These are phyloP conservation scores for Cytospora schulzeri DNA, from an alignment of 2,329 filamentous ascomycete genomes.

Conservation along the genomic window DNA sequence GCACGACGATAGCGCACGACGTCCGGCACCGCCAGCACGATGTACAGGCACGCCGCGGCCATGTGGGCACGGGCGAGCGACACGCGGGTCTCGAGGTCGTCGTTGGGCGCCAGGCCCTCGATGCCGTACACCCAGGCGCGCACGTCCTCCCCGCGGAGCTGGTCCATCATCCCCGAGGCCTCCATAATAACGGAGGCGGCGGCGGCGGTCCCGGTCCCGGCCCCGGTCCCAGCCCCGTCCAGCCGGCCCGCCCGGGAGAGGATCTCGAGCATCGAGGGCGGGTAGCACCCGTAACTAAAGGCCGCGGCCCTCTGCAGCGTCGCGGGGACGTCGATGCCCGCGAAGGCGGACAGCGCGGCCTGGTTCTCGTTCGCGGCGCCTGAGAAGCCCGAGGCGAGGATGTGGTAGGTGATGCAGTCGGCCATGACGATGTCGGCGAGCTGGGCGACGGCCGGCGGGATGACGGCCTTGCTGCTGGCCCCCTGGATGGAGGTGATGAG, in stretches of 20 bases:
- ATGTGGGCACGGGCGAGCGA: slow-evolving; percentile 47
- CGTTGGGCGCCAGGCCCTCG: slow-evolving; percentile 38
- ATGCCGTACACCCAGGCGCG: slow-evolving; percentile 44
- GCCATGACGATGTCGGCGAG: slow-evolving; percentile 50
- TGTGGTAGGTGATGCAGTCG: slow-evolving; percentile 53
- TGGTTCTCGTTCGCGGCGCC: slow-evolving; percentile 27
- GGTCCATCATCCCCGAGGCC: slow-evolving; percentile 39
- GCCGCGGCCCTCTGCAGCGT: slow-evolving; percentile 45
- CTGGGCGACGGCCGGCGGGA: slow-evolving; percentile 35
- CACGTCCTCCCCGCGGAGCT: slow-evolving; percentile 45
- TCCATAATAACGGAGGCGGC: too few species aligned
- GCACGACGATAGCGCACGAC: background rate
- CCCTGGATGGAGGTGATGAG: slow-evolving; percentile 45
- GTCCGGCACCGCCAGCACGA: slow-evolving; percentile 42
- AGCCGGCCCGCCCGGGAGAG: slow-evolving; percentile 47
- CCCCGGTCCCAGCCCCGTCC: slow-evolving; percentile 32
- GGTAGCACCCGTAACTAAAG: slow-evolving; percentile 51
- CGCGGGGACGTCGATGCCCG: slow-evolving; percentile 40
- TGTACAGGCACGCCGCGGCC: slow-evolving; percentile 49
- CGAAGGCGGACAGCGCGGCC: slow-evolving; percentile 37
- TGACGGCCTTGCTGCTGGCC: too few species aligned
- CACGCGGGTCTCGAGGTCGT: slow-evolving; percentile 41
- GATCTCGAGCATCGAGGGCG: slow-evolving; percentile 47
- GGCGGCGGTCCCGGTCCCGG: too few species aligned
- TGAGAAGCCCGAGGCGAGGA: slow-evolving; percentile 49